Evolutionary conservation across 106 monocot species (phyloP).

Genomic region (Dioscorea zingiberensis): DNA sequence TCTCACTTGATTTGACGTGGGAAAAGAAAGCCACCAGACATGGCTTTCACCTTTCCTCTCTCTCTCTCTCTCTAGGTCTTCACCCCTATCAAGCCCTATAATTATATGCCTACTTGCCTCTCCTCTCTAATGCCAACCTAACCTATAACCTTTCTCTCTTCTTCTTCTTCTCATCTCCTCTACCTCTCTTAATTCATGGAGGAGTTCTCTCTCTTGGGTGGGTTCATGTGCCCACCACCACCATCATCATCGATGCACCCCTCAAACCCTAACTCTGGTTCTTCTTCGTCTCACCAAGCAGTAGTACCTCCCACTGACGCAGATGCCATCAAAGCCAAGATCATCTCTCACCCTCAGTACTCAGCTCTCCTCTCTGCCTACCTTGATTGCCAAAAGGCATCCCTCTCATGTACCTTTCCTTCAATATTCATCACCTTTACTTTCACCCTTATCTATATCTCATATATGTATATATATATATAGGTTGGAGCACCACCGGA

Average conservation of each 20-base stretch:
- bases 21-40: constrained; percentile 52
- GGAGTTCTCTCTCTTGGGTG: constrained; percentile 23
- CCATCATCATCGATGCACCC: constrained; percentile 25
- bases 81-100: constrained; percentile 5
- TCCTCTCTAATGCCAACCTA: background rate
- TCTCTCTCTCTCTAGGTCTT: constrained; percentile 15
- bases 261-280: constrained; percentile 9
- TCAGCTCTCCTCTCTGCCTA: constrained; percentile 72
- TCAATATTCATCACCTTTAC: background rate
- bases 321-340: constrained; percentile 75
- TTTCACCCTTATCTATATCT: background rate
- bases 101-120: no score
- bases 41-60: constrained; percentile 20
- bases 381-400: constrained; percentile 92
- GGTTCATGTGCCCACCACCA: constrained; percentile 22
- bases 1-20: constrained; percentile 41
- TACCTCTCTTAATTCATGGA: constrained; percentile 17
- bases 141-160: background rate
- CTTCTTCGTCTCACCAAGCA: constrained; percentile 8
- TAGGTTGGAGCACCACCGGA: constrained; percentile 96
- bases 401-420: background rate
- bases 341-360: constrained; percentile 92
- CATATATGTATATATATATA: background rate
- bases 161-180: background rate
- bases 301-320: constrained; percentile 21